Evolutionary conservation across 2,329 filamentous ascomycete genomes (phyloP).

Genomic region (Hypoxylon sp.): DNA sequence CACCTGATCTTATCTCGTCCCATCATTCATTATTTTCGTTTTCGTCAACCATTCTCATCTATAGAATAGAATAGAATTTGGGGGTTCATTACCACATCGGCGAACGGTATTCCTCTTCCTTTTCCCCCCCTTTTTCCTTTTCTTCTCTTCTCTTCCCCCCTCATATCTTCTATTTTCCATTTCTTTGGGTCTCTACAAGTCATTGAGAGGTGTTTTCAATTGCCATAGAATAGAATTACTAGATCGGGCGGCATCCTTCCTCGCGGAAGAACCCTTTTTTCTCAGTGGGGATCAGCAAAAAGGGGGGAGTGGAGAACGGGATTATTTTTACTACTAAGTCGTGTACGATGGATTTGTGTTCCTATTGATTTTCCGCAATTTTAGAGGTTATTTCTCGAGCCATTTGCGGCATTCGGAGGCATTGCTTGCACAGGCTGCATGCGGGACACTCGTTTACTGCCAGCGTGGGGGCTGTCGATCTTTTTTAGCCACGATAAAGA

Average conservation of each 20-base stretch:
- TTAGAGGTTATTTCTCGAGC: constrained; percentile 10
- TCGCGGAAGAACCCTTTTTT: constrained; percentile 38
- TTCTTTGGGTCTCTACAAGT: background rate
- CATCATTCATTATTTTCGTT: constrained; percentile 15
- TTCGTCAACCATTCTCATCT: constrained; percentile 13
- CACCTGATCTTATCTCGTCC: constrained; percentile 18
- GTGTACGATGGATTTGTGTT: constrained; percentile 29
- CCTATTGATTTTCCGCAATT: constrained; percentile 17
- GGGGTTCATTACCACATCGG: constrained; percentile 18
- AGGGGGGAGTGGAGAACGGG: constrained; percentile 23
- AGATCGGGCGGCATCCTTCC: constrained; percentile 41
- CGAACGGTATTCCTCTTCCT: constrained; percentile 13
- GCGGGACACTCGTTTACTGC: constrained; percentile 22
- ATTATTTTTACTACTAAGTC: constrained; percentile 11
- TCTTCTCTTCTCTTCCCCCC: background rate
- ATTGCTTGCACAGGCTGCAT: constrained; percentile 29
- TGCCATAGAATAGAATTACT: constrained; percentile 41
- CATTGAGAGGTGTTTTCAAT: constrained; percentile 6
- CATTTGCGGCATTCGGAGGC: constrained; percentile 20
- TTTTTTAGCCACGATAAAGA: constrained; percentile 38
- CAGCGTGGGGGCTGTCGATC: constrained; percentile 43
- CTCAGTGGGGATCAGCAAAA: constrained; percentile 20
- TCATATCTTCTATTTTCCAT: background rate
- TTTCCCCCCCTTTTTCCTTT: too few species aligned
- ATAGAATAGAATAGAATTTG: constrained; percentile 20